Evolutionary conservation across 2,329 filamentous ascomycete genomes (phyloP), one percentile per base, ranked within the genome.

Genomic region (Epichloe festucae): DNA sequence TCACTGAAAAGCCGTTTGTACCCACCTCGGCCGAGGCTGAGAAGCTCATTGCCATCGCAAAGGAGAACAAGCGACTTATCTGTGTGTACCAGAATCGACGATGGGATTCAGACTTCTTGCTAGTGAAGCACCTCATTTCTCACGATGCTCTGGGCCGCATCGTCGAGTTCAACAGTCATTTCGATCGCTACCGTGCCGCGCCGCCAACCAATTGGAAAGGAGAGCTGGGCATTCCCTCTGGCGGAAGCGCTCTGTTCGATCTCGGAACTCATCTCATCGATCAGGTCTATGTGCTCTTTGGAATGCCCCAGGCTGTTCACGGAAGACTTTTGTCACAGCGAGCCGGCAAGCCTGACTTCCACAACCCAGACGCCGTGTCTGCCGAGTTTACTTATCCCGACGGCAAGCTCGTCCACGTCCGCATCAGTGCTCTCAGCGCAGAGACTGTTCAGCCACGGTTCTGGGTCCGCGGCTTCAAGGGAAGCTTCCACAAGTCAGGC

Each of bases 1-100:
- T 91, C 49, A 84, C 85, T 47, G 87, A 91, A 71, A 91, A 91
- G 72, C 87, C 87, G 2, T 91, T 91, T 64, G 85, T 87, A 12
- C 83, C 86, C 19, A 85, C 82, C 1, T 72, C 77, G 1, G 72
- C 77, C 53, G 82, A 90, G 67, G 86, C 86, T 11, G 73, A 79
- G 36, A 68, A 78, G 57, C 77, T 91, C 6, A 74, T 78, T 44
- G 65, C 67, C 10, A 68, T 83, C 48, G 77, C 82, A 10, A 66
- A 73, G 55, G 65, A 74, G 53, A 65, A 73, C 46, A 65, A 70
- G 39, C 73, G 72, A 51, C 63, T 82, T 44, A 66, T 87, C 54
- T 81, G 80, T 56, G 82, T 86, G n/a, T 87, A 84, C 66, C 83
- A 87, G 70, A 87, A 89, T 70, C 79, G 87, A 34, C 75, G 87